These are phyloP conservation scores for Evernia prunastri DNA, from an alignment of 495 filamentous ascomycete genomes.

Conservation along the genomic window DNA sequence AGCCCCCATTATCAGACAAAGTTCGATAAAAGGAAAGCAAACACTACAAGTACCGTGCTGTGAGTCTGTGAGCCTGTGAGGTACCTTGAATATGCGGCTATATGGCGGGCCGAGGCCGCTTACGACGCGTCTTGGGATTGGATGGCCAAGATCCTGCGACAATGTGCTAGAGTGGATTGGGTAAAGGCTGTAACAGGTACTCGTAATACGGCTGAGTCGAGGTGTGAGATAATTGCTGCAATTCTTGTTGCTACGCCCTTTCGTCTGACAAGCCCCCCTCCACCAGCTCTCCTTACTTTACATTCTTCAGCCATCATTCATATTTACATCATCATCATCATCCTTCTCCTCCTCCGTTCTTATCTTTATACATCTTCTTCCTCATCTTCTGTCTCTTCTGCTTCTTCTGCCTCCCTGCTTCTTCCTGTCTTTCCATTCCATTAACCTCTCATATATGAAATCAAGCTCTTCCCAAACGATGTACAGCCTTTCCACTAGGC, in stretches of 20 bases:
- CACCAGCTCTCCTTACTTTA: too few species aligned
- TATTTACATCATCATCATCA: neutral
- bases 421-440: too few species aligned
- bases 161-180: neutral
- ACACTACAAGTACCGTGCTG: too few species aligned
- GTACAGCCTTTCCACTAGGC: neutral
- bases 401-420: constrained; percentile 4
- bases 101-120: constrained; percentile 2
- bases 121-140: neutral
- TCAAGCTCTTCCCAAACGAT: neutral
- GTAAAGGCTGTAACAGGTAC: neutral
- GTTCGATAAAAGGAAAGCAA: too few species aligned
- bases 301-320: neutral
- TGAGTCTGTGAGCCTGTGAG: too few species aligned
- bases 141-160: neutral
- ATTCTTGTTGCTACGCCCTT: constrained; percentile 1
- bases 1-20: too few species aligned
- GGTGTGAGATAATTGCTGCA: too few species aligned
- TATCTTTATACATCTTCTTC: too few species aligned
- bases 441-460: neutral
- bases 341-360: too few species aligned
- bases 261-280: neutral
- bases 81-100: neutral
- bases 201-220: constrained; percentile 4
- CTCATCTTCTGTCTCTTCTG: neutral